Evolutionary conservation across 768 basidiomycete species (phyloP), one percentile per base, ranked within the genome.

Genomic region (Xerocomus spinulosus): DNA sequence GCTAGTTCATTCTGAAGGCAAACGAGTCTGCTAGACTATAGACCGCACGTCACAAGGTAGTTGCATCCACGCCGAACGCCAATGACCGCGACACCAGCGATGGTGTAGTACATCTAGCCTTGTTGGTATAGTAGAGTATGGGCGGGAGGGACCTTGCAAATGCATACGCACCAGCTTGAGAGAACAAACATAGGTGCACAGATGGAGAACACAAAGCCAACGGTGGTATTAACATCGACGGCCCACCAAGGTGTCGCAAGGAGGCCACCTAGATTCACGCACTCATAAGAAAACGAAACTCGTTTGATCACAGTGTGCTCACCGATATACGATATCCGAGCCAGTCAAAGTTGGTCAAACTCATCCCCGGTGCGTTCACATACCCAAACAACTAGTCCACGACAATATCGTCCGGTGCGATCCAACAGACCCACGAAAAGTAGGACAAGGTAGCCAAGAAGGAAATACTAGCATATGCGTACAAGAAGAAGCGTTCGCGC

Each of bases 241-340:
- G 85, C 85, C 85, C 85, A 88, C 85, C 86, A 91, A 2, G 88
- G 88, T 9, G 84, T 81, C 5, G 84, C 81, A 38, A 91, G 79
- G 0, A 88, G 88, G 20, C 58, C 67, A 8, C 49, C 65, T 64
- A 34, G 17, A n/a, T 28, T n/a, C n/a, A n/a, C 8, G 14, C 36
- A 5, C 28, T 30, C 12, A 14, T 46, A 18, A 52, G 5, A 5
- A 40, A 30, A 34, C 10, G 28, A 33, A 15, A 4, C 42, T 10
- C 13, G 3, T 14, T 14, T n/a, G n/a, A 7, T 1, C 15, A 49
- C 25, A n/a, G n/a, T 17, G 12, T 8, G 23, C 42, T 43, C 44
- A 41, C 65, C 60, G 7, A 68, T 61, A 48, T 61, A 72, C 9
- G 67, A 50, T 50, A 85, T 80, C 62, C 86, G 83, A 3, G 82